Conservation (phyloP, 2,329 filamentous ascomycete species). For the Aspergillus nomiae region DNA sequence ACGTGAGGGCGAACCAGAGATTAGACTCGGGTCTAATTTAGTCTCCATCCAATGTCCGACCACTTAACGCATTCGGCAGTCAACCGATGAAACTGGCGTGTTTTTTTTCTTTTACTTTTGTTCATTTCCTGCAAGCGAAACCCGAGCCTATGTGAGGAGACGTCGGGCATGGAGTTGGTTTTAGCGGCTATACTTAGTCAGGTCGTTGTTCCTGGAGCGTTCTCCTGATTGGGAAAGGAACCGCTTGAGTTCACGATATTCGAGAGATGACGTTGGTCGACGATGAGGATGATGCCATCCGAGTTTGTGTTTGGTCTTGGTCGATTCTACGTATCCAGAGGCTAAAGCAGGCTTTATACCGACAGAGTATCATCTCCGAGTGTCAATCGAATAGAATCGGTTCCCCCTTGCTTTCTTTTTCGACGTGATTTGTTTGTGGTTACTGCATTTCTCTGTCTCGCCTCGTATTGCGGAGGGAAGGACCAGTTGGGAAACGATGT, state of each 20-base stretch:
- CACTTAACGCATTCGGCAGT: not conserved
- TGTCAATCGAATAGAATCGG: not conserved
- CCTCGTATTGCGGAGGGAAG: not conserved
- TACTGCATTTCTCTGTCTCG: not conserved
- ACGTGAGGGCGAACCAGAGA: not conserved
- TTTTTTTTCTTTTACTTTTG: too few relatives aligned
- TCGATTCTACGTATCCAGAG: not conserved
- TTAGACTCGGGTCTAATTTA: slow-evolving; percentile 2
- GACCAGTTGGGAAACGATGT: not conserved
- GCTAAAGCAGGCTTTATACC: not conserved
- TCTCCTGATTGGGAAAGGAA: not conserved
- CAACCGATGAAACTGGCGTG: not conserved
- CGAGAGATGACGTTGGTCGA: not conserved
- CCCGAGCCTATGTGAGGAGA: not conserved
- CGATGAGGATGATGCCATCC: not conserved
- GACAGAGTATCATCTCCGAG: not conserved
- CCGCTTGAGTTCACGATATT: not conserved
- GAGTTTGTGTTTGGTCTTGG: not conserved
- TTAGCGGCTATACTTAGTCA: not conserved
- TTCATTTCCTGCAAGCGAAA: slow-evolving; percentile 1
- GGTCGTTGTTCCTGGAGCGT: not conserved
- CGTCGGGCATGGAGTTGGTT: not conserved
- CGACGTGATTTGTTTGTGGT: not conserved
- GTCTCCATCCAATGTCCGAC: not conserved
- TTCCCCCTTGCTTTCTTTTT: not conserved